Evolutionary conservation across 2,329 filamentous ascomycete species (phyloP).

Genomic region (Pyrenophora teres): DNA sequence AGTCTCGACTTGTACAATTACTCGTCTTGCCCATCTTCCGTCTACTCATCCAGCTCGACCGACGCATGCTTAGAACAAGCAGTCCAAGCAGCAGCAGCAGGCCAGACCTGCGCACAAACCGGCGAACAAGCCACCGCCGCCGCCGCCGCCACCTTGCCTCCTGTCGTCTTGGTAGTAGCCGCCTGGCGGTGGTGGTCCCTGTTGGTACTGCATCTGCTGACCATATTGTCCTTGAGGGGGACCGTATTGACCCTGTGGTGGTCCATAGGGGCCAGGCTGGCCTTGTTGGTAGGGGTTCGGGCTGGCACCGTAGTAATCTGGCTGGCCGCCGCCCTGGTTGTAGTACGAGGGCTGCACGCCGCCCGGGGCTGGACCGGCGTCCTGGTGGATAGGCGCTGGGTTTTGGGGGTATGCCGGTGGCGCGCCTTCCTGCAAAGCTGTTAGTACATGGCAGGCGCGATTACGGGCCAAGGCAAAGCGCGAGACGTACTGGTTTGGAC

Average conservation of each 20-base stretch:
- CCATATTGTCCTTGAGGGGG: conserved; percentile 35
- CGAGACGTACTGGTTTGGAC: neutral
- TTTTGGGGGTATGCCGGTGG: conserved; percentile 43
- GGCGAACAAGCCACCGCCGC: conserved; percentile 48
- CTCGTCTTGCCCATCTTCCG: too few relatives aligned
- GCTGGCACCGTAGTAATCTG: conserved; percentile 28
- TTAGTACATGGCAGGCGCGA: conserved; percentile 4
- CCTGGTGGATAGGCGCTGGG: conserved; percentile 39
- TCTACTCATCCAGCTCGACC: neutral
- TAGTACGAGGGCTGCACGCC: conserved; percentile 23
- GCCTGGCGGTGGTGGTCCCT: conserved; percentile 38
- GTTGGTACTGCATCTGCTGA: conserved; percentile 45
- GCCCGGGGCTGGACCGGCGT: conserved; percentile 29
- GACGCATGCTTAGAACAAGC: conserved; percentile 49
- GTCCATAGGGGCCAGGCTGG: conserved; percentile 24
- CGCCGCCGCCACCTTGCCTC: conserved; percentile 34
- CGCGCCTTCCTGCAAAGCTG: conserved; percentile 29
- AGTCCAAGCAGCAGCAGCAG: conserved; percentile 59
- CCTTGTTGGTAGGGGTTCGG: conserved; percentile 34
- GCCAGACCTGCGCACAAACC: conserved; percentile 53
- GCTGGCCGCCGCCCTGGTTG: conserved; percentile 22
- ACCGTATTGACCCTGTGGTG: conserved; percentile 29
- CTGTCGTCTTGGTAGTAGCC: conserved; percentile 49
- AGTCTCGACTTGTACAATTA: too few relatives aligned
- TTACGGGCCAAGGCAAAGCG: neutral